These are phyloP conservation scores for Tolypocladium cylindrosporum DNA, from an alignment of 2,329 filamentous ascomycete species.

Conservation along the genomic window DNA sequence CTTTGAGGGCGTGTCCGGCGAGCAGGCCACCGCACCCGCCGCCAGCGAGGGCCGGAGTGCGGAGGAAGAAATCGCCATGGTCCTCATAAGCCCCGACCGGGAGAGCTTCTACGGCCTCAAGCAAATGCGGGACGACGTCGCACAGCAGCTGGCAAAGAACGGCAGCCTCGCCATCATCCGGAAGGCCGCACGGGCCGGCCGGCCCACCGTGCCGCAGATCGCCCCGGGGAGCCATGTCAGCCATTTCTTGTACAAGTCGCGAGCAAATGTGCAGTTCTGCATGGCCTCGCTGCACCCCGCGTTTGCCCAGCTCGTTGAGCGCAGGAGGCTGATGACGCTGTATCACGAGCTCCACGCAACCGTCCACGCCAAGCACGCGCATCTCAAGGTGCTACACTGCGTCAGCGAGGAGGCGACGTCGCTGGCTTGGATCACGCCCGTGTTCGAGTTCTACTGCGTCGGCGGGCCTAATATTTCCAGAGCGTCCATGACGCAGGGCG, in stretches of 20 bases:
- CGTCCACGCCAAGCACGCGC: conserved; percentile 74
- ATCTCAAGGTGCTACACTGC: conserved; percentile 78
- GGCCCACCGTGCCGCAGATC: conserved; percentile 63
- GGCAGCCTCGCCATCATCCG: conserved; percentile 67
- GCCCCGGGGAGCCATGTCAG: conserved; percentile 70
- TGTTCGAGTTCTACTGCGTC: conserved; percentile 94
- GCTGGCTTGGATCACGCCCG: conserved; percentile 81
- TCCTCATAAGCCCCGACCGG: conserved; percentile 86
- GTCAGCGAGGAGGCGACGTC: conserved; percentile 66
- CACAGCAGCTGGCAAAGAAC: conserved; percentile 63
- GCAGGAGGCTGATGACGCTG: conserved; percentile 66
- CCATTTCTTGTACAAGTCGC: conserved; percentile 94
- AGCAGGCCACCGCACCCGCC: conserved; percentile 30
- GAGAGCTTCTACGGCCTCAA: conserved; percentile 89
- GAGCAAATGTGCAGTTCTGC: conserved; percentile 88
- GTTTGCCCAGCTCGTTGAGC: conserved; percentile 48
- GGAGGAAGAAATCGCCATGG: conserved; percentile 75
- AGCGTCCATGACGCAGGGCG: conserved; percentile 66
- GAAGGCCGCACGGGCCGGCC: conserved; percentile 58
- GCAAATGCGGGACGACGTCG: conserved; percentile 55
- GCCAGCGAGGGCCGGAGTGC: conserved; percentile 51
- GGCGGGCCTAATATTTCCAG: conserved; percentile 62
- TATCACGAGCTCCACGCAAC: conserved; percentile 79
- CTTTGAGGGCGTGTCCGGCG: conserved; percentile 49
- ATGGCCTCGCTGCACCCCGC: conserved; percentile 73